Conservation (phyloP, 2,329 filamentous ascomycete species). For the Neurospora crassa region DNA sequence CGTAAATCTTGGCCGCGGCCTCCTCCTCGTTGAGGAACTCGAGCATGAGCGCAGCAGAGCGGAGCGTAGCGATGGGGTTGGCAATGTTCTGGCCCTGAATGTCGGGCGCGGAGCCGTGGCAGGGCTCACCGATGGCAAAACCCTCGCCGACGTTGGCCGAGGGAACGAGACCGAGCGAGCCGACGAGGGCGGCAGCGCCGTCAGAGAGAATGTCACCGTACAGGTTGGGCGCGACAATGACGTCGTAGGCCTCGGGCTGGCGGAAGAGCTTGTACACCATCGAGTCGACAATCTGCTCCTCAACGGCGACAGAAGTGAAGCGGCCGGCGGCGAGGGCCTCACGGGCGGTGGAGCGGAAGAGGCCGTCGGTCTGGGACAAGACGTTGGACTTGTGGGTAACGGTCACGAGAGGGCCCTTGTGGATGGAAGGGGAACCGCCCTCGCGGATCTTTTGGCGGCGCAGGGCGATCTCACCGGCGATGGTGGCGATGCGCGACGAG, state of each 20-base stretch:
- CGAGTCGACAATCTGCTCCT: constrained; percentile 97
- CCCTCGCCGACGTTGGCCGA: constrained; percentile 89
- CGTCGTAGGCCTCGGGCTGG: constrained; percentile 89
- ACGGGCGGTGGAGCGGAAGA: constrained; percentile 78
- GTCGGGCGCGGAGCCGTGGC: constrained; percentile 91
- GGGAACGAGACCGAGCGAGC: constrained; percentile 83
- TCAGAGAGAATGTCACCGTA: constrained; percentile 97
- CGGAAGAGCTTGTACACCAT: constrained; percentile 99
- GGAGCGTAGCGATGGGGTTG: constrained; percentile 90
- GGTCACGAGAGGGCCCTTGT: constrained; percentile 68
- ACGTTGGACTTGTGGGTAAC: constrained; percentile 99
- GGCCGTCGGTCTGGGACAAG: constrained; percentile 87
- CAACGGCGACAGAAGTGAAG: constrained; percentile 59
- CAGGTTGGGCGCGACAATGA: constrained; percentile 94
- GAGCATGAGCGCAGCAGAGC: constrained; percentile 88
- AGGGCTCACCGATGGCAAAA: constrained; percentile 96
- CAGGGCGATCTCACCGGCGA: constrained; percentile 90
- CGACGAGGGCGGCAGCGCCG: constrained; percentile 87
- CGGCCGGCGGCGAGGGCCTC: constrained; percentile 56
- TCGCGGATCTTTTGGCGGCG: constrained; percentile 74
- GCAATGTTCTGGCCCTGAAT: constrained; percentile 89
- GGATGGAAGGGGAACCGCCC: constrained; percentile 46
- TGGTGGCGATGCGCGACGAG: constrained; percentile 75
- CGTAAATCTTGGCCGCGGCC: constrained; percentile 83
- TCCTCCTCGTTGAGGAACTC: constrained; percentile 85